phyloP scores from a whole-genome alignment of 331 rosid species.

The Malus hybrid region DNA sequence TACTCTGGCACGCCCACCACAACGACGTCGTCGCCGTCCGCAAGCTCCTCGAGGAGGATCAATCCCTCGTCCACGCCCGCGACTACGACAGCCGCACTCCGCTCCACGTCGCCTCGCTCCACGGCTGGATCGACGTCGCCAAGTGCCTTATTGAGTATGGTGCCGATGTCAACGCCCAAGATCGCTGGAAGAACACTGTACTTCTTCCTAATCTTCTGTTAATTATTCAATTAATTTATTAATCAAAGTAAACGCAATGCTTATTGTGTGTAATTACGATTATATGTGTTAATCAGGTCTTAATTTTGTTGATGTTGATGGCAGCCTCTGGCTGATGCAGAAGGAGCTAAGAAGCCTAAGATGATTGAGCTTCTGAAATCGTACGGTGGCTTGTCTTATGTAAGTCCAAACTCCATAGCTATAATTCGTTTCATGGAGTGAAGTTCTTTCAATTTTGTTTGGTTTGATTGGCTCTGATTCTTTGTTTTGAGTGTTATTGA shows the following conservation, averaged over 20 bases:
- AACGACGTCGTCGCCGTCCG: constrained; percentile 81
- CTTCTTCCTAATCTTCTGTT: background rate
- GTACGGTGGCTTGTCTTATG: constrained; percentile 82
- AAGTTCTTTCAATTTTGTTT: background rate
- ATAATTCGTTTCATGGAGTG: background rate
- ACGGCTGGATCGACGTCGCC: constrained; percentile 92
- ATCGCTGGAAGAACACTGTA: constrained; percentile 99
- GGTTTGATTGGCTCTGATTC: constrained; percentile 1
- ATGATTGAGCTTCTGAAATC: constrained; percentile 71
- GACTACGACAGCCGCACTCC: constrained; percentile 97
- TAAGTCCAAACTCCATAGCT: constrained; percentile 29
- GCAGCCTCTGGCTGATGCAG: constrained; percentile 99
- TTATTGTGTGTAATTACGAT: background rate
- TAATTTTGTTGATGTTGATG: background rate
- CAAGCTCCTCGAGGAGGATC: constrained; percentile 92
- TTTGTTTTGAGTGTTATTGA: background rate
- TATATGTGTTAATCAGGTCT: background rate
- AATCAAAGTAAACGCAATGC: background rate
- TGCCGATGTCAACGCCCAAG: constrained; percentile 99
- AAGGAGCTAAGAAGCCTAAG: constrained; percentile 58
- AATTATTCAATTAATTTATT: background rate
- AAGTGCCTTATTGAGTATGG: constrained; percentile 70
- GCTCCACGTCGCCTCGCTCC: constrained; percentile 91
- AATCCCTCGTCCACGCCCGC: constrained; percentile 62
- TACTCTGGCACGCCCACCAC: constrained; percentile 97